Conservation (phyloP, 768 basidiomycete genomes). For the Amanita rubescens region DNA sequence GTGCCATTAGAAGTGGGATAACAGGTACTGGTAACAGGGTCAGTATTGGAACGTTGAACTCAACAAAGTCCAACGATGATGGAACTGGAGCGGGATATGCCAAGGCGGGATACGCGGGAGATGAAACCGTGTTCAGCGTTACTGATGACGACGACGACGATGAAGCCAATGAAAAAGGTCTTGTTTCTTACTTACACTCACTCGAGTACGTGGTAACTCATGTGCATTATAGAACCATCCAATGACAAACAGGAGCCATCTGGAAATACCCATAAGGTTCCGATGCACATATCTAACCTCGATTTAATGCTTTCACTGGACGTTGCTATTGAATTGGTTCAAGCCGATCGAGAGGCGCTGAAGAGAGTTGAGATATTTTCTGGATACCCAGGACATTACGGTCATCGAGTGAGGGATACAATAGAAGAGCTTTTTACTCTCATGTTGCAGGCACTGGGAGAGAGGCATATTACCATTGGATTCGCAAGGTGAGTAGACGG, state of each 20-base stretch:
- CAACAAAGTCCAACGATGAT: conserved; percentile 70
- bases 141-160: conserved; percentile 26
- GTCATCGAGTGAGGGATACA: conserved; percentile 82
- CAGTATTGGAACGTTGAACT: conserved; percentile 86
- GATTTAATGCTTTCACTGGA: conserved; percentile 91
- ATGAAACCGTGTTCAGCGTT: conserved; percentile 43
- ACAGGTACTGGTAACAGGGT: conserved; percentile 22
- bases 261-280: not conserved
- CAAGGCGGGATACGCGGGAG: conserved; percentile 30
- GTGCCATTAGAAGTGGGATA: conserved; percentile 65
- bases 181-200: not conserved
- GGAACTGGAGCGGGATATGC: conserved; percentile 23
- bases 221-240: not conserved
- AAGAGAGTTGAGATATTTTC: conserved; percentile 91
- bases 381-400: conserved; percentile 81
- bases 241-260: not conserved
- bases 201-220: no score
- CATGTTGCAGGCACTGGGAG: conserved; percentile 68
- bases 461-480: conserved; percentile 73
- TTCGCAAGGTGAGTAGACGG: conserved; percentile 59
- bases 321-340: conserved; percentile 84
- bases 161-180: not conserved
- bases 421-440: conserved; percentile 92
- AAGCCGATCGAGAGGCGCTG: conserved; percentile 83
- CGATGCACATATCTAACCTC: conserved; percentile 34